Evolutionary conservation across 805 yeast species (phyloP), one percentile per base, ranked within the genome.

Genomic region (Saccharomycopsis sp.): DNA sequence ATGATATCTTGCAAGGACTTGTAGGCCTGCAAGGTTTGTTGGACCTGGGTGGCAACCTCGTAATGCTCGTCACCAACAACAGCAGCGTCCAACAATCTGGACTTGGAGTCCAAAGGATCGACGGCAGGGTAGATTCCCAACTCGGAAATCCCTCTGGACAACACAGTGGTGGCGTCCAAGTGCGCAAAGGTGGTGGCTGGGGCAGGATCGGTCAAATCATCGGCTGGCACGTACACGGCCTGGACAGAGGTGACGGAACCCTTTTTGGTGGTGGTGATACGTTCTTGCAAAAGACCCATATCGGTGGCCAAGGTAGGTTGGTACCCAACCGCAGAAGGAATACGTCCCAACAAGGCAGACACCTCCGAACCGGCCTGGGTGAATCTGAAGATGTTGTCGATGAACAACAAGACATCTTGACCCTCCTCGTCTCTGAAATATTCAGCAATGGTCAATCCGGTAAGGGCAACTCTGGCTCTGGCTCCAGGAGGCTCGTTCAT

Each of bases 401-500:
- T 89, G 85, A 94, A 92, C 77, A 92, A 85, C 85, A 92, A 85
- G 80, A 92, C 99, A 87, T 94, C 99, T 84, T 94, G 97, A 79
- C 99, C 99, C 83, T 92, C 99, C 80, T 89, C 98, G 79, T 92
- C 99, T 91, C 99, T 94, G 94, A 92, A 92, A 85, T 94, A 92
- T 84, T 92, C 99, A 71, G 99, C 99, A 77, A 92, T 91, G 79
- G 99, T 92, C 79, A 92, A 86, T 87, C 99, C 99, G 70, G 99
- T 94, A 77, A 92, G 83, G 71, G 99, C 99, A 76, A 94, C 98
- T 85, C 99, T 92, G 72, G 99, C 97, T 87, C 99, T 91, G 72
- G 99, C 99, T 82, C 99, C 99, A 70, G 99, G 99, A 74, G 99
- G 99, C 85, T 92, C 99, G 85, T 92, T 92, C 99, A 92, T 92